These are phyloP conservation scores for Xylaria sp. DNA, from an alignment of 2,329 filamentous ascomycete species.

Conservation along the genomic window DNA sequence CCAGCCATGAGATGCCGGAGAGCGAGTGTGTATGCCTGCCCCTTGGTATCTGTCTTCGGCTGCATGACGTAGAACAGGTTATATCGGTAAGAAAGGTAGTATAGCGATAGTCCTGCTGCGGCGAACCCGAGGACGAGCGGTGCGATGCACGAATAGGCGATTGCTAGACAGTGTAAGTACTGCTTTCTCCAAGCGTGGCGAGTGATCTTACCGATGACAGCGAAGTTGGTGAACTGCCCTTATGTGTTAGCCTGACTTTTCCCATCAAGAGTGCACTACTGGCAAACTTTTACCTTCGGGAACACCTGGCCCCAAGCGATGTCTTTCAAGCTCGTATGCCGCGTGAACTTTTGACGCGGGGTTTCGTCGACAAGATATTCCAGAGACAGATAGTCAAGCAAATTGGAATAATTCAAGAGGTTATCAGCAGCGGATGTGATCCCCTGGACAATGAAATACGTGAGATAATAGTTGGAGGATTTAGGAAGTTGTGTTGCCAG, in stretches of 20 bases:
- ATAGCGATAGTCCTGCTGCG: constrained; percentile 73
- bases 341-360: constrained; percentile 75
- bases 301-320: constrained; percentile 77
- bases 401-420: constrained; percentile 69
- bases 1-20: constrained; percentile 78
- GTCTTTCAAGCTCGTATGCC: constrained; percentile 69
- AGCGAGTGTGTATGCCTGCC: constrained; percentile 75
- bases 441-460: constrained; percentile 81
- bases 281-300: constrained; percentile 56
- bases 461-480: constrained; percentile 81
- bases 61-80: constrained; percentile 79
- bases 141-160: constrained; percentile 80
- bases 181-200: background rate
- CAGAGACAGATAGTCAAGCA: constrained; percentile 71
- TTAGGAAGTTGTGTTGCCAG: constrained; percentile 73
- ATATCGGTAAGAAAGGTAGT: constrained; percentile 81
- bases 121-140: constrained; percentile 79
- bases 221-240: constrained; percentile 49
- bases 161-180: constrained; percentile 49
- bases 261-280: background rate
- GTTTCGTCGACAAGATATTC: constrained; percentile 76
- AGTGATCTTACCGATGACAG: constrained; percentile 47
- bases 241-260: constrained; percentile 25
- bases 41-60: constrained; percentile 77
- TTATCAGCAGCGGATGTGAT: constrained; percentile 74